Evolutionary conservation across 2,329 filamentous ascomycete species (phyloP), one percentile per base, ranked within the genome.

Genomic region (Hypoxylon sp.): DNA sequence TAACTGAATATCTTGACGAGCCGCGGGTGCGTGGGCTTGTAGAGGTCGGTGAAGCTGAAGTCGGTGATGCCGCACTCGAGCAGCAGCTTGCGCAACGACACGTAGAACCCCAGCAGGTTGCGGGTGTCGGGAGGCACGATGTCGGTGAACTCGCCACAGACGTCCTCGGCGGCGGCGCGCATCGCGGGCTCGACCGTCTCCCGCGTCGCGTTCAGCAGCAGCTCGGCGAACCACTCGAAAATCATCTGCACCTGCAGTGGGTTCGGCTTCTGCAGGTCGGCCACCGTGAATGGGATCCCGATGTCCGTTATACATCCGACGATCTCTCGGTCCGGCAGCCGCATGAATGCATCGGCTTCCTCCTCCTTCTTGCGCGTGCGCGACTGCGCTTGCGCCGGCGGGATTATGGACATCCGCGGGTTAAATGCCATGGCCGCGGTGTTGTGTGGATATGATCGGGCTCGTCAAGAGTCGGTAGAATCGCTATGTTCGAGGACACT

Each of bases 251-350:
- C 94, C 74, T 97, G 93, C 64, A 94, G 87, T 2, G 95, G 91
- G 72, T 97, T 97, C 4, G 95, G 95, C 75, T 97, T 98, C 72
- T 94, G 89, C 41, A 99, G 85, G 79, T 99, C 94, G 64, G 91
- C 87, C 17, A 94, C 84, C 34, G 88, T 91, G 78, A 98, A 97
- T 26, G 88, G 89, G 72, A 98, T 94, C 62, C 94, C 94, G 73
- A 98, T 97, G 77, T 98, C 95, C 73, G 91, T 95, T 81, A 99
- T 97, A 79, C 95, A 99, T 76, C 92, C 93, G 71, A 94, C 94
- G 65, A 99, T 97, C 78, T 99, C 95, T 73, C 84, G 84, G 76
- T 88, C 87, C 6, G 85, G 82, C 59, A 88, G 81, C 56, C 84
- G 82, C 81, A 88, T 87, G 71, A 86, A 84, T 56, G 85, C 84